Percentiles rank a stretch among this genome's conserved stretches.
Conservation (phyloP, 768 basidiomycete species). For the Daedaleopsis sinensis region DNA sequence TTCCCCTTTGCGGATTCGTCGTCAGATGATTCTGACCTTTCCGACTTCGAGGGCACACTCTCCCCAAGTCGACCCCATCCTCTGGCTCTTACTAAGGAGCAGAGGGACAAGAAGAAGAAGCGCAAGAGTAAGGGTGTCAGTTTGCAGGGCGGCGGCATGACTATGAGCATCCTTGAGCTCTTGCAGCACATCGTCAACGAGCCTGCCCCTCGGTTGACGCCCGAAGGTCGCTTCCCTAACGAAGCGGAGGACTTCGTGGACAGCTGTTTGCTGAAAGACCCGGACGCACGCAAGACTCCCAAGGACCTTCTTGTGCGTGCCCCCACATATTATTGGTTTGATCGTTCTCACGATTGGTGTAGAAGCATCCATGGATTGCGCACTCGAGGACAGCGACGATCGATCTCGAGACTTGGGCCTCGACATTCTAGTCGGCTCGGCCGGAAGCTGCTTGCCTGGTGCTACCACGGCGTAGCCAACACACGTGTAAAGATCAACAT, state of each 20-base stretch:
- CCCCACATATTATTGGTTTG: not conserved
- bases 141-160: conserved; percentile 93
- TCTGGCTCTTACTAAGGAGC: conserved; percentile 39
- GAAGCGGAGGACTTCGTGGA: conserved; percentile 88
- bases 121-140: conserved; percentile 91
- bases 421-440: conserved; percentile 56
- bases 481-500: conserved; percentile 4
- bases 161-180: conserved; percentile 96
- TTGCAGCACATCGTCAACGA: conserved; percentile 99
- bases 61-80: conserved; percentile 68
- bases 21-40: conserved; percentile 75
- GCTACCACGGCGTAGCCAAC: conserved; percentile 2
- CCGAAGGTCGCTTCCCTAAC: conserved; percentile 70
- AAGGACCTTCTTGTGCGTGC: conserved; percentile 79
- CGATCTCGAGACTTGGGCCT: conserved; percentile 82
- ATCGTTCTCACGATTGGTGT: not conserved
- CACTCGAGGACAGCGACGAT: conserved; percentile 59
- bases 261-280: conserved; percentile 90
- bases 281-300: conserved; percentile 78
- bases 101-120: conserved; percentile 72
- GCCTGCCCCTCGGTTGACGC: conserved; percentile 86
- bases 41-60: conserved; percentile 80
- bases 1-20: conserved; percentile 93
- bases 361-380: conserved; percentile 81
- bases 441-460: not conserved